Evolutionary conservation across 371 early-diverging fungal species (phyloP), one percentile per base, ranked within the genome.

Genomic region (Rhizopus microsporus): DNA sequence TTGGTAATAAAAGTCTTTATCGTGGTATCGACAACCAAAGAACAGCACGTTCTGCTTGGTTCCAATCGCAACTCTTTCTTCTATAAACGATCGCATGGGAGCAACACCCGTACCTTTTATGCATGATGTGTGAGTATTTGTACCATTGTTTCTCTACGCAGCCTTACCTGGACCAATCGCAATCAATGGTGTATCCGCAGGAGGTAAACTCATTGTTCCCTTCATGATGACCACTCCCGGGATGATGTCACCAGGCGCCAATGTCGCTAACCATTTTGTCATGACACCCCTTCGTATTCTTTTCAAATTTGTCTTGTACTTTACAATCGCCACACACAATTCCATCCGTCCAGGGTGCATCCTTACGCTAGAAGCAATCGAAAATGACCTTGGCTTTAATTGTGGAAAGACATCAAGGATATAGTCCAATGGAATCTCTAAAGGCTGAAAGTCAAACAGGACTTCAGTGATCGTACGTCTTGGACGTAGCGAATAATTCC

Each of bases 11-110:
- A 78, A 90, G 63, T 98, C 98, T 56, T 76, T 80, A 7, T 78
- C 67, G 8, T 60, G 60, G 56, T 88, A 74, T 31, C 98, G 85
- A 59, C 86, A 91, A 6, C 98, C 97, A 63, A 93, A 88, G 60
- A 95, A 86, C 37, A 97, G 65, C 2, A 80, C 62, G 43, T 91
- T 93, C 16, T 84, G 83, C n/a, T 56, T 60, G 3, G 81, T 78
- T 8, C 76, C 74, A 10, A 69, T 56, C 8, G 61, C 37, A 10
- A 85, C 63, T 0, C 95, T 80, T 17, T 86, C 78, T 54, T 90
- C 80, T n/a, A 96, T 49, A 48, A 96, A 86, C 17, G 92, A 76
- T 42, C 92, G 72, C 89, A 96, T 94, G 3, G 96, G 95, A 2
- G 97, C 94, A 31, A 96, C 80, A 15, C 96, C 96, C 4, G 93